phyloP scores from a whole-genome alignment of 2,329 filamentous ascomycete genomes.

The Phoma sp. region DNA sequence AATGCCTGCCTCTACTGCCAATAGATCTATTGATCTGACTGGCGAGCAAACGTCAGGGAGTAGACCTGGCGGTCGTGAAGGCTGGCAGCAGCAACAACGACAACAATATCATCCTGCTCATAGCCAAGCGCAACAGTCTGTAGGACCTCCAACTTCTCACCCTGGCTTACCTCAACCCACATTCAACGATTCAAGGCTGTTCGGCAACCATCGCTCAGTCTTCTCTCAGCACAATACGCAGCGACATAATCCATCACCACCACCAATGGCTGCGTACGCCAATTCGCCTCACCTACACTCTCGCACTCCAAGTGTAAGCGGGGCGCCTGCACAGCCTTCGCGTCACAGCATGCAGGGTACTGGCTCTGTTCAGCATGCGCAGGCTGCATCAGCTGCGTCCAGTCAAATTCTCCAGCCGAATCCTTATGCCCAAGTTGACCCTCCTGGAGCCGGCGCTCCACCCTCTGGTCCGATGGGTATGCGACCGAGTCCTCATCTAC shows the following conservation, averaged over 20 bases:
- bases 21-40: conserved; percentile 42
- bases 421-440: conserved; percentile 47
- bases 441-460: conserved; percentile 35
- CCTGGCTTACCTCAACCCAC: conserved; percentile 33
- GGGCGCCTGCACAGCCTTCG: conserved; percentile 30
- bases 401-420: conserved; percentile 46
- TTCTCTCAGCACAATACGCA: conserved; percentile 42
- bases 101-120: conserved; percentile 36
- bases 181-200: conserved; percentile 30
- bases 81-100: conserved; percentile 39
- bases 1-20: conserved; percentile 27
- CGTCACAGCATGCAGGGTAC: conserved; percentile 34
- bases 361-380: conserved; percentile 28
- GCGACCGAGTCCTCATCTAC: conserved; percentile 46
- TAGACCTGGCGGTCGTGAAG: conserved; percentile 33
- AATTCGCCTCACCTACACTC: conserved; percentile 46
- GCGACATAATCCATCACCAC: conserved; percentile 44
- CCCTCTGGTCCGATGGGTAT: conserved; percentile 43
- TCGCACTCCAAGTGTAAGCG: conserved; percentile 44
- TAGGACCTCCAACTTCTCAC: conserved; percentile 37
- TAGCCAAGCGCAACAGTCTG: conserved; percentile 34
- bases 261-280: conserved; percentile 36
- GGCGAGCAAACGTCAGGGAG: conserved; percentile 32
- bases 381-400: conserved; percentile 24
- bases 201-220: conserved; percentile 39